phyloP scores from a whole-genome alignment of 2,329 filamentous ascomycete genomes.

The Fusarium xylarioides region DNA sequence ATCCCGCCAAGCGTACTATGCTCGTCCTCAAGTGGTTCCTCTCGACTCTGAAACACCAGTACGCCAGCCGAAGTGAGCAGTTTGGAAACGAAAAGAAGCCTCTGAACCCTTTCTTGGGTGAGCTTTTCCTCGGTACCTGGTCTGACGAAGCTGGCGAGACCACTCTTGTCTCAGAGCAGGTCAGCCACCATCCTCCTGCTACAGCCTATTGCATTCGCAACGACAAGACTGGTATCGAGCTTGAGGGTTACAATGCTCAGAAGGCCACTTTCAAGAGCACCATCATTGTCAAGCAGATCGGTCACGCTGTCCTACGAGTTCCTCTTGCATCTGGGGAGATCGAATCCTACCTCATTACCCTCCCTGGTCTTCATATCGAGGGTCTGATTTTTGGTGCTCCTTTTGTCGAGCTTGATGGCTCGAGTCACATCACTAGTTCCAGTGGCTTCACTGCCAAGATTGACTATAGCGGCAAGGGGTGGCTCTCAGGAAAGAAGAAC shows the following conservation, averaged over 20 bases:
- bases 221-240: slow-evolving; percentile 77
- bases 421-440: slow-evolving; percentile 85
- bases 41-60: slow-evolving; percentile 89
- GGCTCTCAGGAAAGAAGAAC: slow-evolving; percentile 97
- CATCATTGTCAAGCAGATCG: slow-evolving; percentile 94
- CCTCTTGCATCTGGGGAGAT: slow-evolving; percentile 56
- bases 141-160: slow-evolving; percentile 83
- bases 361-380: slow-evolving; percentile 92
- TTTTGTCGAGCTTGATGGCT: slow-evolving; percentile 89
- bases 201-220: slow-evolving; percentile 96
- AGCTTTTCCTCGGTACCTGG: slow-evolving; percentile 94
- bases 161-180: slow-evolving; percentile 90
- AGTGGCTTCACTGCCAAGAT: slow-evolving; percentile 89
- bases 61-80: slow-evolving; percentile 76
- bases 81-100: slow-evolving; percentile 97
- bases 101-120: slow-evolving; percentile 93
- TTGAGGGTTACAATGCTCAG: slow-evolving; percentile 94
- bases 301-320: slow-evolving; percentile 84
- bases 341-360: slow-evolving; percentile 88
- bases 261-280: slow-evolving; percentile 95
- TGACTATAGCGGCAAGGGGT: slow-evolving; percentile 92
- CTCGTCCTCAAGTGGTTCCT: slow-evolving; percentile 97
- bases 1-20: slow-evolving; percentile 83
- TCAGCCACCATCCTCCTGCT: slow-evolving; percentile 91
- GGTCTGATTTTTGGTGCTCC: slow-evolving; percentile 86